Conservation (phyloP, 768 basidiomycete genomes). For the Boletus pseudo-olivaceus region DNA sequence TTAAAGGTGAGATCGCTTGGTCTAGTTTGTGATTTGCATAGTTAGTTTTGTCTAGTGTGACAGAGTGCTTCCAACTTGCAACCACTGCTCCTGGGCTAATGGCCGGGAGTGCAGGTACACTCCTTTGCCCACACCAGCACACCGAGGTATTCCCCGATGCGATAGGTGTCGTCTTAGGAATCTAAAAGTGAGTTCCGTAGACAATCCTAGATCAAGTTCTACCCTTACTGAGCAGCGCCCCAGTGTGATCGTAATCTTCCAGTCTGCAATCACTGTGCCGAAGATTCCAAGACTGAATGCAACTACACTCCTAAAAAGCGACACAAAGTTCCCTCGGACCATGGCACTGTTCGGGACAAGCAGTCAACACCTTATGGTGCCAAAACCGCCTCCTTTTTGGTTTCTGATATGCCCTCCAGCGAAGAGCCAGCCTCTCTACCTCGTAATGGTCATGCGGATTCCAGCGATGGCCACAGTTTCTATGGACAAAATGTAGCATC, state of each 20-base stretch:
- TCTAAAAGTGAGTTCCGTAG: slow-evolving; percentile 49
- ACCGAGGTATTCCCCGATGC: slow-evolving; percentile 70
- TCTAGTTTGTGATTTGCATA: slow-evolving; percentile 2
- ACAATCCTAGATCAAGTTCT: background rate
- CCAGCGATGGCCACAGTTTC: slow-evolving; percentile 38
- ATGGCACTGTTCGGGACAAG: slow-evolving; percentile 35
- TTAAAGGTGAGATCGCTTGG: slow-evolving; percentile 51
- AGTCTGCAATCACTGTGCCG: slow-evolving; percentile 62
- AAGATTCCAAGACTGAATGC: slow-evolving; percentile 53
- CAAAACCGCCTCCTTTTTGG: slow-evolving; percentile 47
- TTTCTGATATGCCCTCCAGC: slow-evolving; percentile 37
- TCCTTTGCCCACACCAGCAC: slow-evolving; percentile 70
- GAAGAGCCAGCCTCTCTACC: slow-evolving; percentile 26
- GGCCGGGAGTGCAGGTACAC: slow-evolving; percentile 70
- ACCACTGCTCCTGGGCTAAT: slow-evolving; percentile 65
- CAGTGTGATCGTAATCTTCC: slow-evolving; percentile 74
- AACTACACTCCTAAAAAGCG: slow-evolving; percentile 74
- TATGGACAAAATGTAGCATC: slow-evolving; percentile 47
- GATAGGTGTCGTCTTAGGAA: slow-evolving; percentile 67
- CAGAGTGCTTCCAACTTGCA: slow-evolving; percentile 65
- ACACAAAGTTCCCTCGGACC: slow-evolving; percentile 49
- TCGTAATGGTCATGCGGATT: slow-evolving; percentile 21
- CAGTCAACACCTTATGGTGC: slow-evolving; percentile 40
- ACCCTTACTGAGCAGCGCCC: slow-evolving; percentile 3
- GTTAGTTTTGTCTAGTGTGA: slow-evolving; percentile 50